A percentile compares a stretch with the other conserved stretches of the same genome.
These are phyloP conservation scores for Aspergillus intermedius DNA, from an alignment of 2,329 filamentous ascomycete genomes.

Conservation along the genomic window DNA sequence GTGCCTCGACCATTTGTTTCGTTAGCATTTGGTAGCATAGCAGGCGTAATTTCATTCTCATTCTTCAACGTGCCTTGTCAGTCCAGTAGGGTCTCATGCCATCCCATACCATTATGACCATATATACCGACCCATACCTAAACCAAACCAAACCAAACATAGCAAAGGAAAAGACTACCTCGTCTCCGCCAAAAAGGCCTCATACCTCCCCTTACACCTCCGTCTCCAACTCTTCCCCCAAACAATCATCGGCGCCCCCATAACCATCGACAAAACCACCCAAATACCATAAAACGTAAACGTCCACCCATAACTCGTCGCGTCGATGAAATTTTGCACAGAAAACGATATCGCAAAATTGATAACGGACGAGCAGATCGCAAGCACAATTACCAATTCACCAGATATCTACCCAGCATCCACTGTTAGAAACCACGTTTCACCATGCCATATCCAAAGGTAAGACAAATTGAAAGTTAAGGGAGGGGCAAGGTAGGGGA, in stretches of 20 bases:
- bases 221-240: slow-evolving; percentile 31
- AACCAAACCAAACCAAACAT: no score
- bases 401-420: slow-evolving; percentile 24
- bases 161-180: neutral
- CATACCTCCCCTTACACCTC: slow-evolving; percentile 19
- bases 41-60: no score
- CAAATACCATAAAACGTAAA: slow-evolving; percentile 32
- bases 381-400: slow-evolving; percentile 33
- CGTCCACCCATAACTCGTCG: slow-evolving; percentile 24
- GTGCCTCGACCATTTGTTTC: no score
- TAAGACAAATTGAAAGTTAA: neutral
- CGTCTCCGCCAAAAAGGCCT: slow-evolving; percentile 20
- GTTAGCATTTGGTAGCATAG: no score
- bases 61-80: no score
- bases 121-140: no score
- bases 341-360: slow-evolving; percentile 35
- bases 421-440: neutral
- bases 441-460: slow-evolving; percentile 1
- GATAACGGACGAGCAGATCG: slow-evolving; percentile 28
- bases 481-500: slow-evolving; percentile 5
- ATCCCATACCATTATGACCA: no score
- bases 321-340: slow-evolving; percentile 35
- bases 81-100: no score
- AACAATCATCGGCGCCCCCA: slow-evolving; percentile 23
- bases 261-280: slow-evolving; percentile 18